Base-by-base conservation (phyloP, 805 yeast genomes). In the Cyberlindnera amylophila region DNA sequence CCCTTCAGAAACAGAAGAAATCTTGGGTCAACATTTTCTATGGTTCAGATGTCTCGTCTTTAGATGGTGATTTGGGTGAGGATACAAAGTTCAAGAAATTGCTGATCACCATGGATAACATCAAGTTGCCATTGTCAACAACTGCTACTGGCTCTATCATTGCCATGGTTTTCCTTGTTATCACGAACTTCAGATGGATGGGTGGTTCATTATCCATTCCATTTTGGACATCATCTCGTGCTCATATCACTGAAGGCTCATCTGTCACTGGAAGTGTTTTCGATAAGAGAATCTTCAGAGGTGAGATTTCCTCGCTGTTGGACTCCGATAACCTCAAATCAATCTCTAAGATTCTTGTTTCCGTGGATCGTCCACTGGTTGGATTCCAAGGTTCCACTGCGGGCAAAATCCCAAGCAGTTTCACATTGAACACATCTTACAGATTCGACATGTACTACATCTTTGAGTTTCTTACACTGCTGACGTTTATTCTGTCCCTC, bases 401-500 rank as follows among this genome's bases (percentile, higher is more conserved):
- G 8, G 17, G 33, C 14, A 9, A 6, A 7, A 11, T 42, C 1
- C 31, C 51, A 5, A 14, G 28, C 0, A 19, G 19, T 3, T 49
- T 65, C 28, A 49, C 50, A 15, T 34, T 59, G 18, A 51, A 53
- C 18, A 56, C 64, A 1, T 56, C 65, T n/a, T 69, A 67, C 57
- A 63, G 65, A 40, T 71, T 74, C 54, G 79, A 78, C 53, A 52
- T 66, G 14, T 69, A 73, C 27, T 81, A 75, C 51, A 63, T 76
- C 19, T 51, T 82, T 39, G 91, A 84, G 57, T 74, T 81, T 48
- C 47, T 71, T 2, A 64, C 80, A 6, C 66, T 77, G 11, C 45
- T 81, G 19, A 50, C 72, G 1, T 76, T 83, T 49, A 67, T 79
- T 18, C 48, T 75, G 11, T 77, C 84, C 1, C 55, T 74, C 13